Conservation (phyloP, 306 rosid species). For the Lathyrus tuberosus region DNA sequence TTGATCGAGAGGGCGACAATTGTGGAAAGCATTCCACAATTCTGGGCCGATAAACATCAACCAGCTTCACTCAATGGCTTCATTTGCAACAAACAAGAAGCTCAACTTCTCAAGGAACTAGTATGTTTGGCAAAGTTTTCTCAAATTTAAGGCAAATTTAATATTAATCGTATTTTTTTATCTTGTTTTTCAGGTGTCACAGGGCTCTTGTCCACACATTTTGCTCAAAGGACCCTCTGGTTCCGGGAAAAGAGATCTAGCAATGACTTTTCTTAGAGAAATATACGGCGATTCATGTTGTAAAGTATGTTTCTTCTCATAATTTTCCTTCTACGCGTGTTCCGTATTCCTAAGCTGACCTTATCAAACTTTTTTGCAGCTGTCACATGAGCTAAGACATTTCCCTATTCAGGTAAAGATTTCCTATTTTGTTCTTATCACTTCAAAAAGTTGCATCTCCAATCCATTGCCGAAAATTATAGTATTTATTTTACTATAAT, state of each 20-base stretch:
- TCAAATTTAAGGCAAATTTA: slow-evolving; percentile 32
- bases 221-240: slow-evolving; percentile 74
- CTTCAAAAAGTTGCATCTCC: slow-evolving; percentile 7
- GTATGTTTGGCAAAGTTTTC: slow-evolving; percentile 45
- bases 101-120: slow-evolving; percentile 73
- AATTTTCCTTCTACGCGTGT: slow-evolving; percentile 8
- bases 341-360: slow-evolving; percentile 32
- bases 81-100: slow-evolving; percentile 72
- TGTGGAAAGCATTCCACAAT: slow-evolving; percentile 60
- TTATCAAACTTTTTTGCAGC: slow-evolving; percentile 53
- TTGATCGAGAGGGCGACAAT: slow-evolving; percentile 69
- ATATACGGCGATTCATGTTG: slow-evolving; percentile 69
- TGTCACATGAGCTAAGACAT: slow-evolving; percentile 68
- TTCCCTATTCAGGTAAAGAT: slow-evolving; percentile 73
- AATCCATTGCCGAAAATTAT: slow-evolving; percentile 30
- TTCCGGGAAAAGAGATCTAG: slow-evolving; percentile 70
- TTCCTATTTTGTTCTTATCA: background rate
- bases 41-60: slow-evolving; percentile 85
- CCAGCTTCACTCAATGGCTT: slow-evolving; percentile 78
- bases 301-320: slow-evolving; percentile 58
- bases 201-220: slow-evolving; percentile 64
- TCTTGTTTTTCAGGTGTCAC: slow-evolving; percentile 56
- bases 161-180: slow-evolving; percentile 4
- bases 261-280: slow-evolving; percentile 77
- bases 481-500: slow-evolving; percentile 4